Evolutionary conservation across 257 asterid species (phyloP).

Genomic region (Solanum medicagineum): DNA sequence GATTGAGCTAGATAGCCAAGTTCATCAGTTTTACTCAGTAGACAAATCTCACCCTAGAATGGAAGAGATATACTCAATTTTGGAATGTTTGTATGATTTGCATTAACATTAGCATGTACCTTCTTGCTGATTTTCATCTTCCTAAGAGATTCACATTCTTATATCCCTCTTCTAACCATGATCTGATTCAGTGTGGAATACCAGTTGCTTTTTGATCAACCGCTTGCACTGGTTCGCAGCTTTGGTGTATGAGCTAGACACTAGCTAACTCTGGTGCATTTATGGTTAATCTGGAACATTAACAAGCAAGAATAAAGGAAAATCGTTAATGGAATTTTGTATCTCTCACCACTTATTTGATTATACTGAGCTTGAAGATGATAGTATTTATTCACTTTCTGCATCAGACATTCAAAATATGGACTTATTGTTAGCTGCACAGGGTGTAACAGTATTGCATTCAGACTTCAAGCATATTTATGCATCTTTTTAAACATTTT

Average conservation of each 20-base stretch:
- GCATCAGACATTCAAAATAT: not conserved
- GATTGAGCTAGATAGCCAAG: constrained; percentile 50
- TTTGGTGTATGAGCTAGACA: not conserved
- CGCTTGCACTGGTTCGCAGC: not conserved
- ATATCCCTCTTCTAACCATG: not conserved
- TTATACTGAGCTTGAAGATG: not conserved
- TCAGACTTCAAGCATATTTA: not conserved
- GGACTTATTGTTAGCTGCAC: not conserved
- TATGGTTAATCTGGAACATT: not conserved
- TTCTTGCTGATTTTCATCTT: not conserved
- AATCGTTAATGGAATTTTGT: not conserved
- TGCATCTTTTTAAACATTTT: no score
- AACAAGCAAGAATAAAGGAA: not conserved
- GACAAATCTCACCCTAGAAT: constrained; percentile 54
- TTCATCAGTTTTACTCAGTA: constrained; percentile 44
- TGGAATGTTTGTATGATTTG: constrained; percentile 28
- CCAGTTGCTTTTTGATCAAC: not conserved
- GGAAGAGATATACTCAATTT: constrained; percentile 43
- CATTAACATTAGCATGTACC: not conserved
- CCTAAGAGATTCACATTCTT: not conserved
- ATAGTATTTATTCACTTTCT: not conserved
- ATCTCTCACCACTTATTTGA: not conserved
- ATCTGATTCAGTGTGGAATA: not conserved
- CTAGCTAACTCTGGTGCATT: not conserved
- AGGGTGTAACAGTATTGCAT: not conserved